Evolutionary conservation across 1,284 basidiomycete genomes (phyloP).

Genomic region (Cryptococcus sp.): DNA sequence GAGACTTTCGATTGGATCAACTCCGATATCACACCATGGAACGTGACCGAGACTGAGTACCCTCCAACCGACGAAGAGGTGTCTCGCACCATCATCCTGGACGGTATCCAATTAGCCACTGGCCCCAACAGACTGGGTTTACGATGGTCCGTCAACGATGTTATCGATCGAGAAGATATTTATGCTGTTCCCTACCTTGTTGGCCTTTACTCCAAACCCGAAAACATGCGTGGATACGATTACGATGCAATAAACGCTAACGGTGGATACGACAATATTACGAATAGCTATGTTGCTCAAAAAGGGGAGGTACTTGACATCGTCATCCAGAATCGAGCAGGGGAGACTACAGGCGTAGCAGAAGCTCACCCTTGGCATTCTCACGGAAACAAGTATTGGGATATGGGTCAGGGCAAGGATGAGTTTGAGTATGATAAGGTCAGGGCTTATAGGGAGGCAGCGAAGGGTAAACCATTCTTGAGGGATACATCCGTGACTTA

Average conservation of each 20-base stretch:
- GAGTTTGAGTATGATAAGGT: constrained; percentile 11
- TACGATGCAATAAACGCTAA: constrained; percentile 3
- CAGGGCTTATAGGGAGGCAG: neutral
- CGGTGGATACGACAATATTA: constrained; percentile 6
- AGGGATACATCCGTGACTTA: constrained; percentile 12
- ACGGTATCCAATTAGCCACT: constrained; percentile 3
- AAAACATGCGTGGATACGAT: neutral
- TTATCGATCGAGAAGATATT: constrained; percentile 1
- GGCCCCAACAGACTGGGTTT: neutral
- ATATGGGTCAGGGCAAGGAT: constrained; percentile 10
- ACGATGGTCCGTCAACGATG: constrained; percentile 8
- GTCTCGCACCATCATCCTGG: constrained; percentile 4
- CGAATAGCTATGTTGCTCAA: constrained; percentile 8
- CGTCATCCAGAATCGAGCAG: constrained; percentile 7
- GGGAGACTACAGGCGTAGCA: constrained; percentile 4
- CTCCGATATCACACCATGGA: constrained; percentile 1
- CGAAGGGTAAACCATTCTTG: constrained; percentile 4
- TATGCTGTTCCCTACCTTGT: constrained; percentile 3
- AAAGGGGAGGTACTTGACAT: constrained; percentile 10
- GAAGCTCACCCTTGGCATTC: constrained; percentile 14
- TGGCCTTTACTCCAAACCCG: neutral
- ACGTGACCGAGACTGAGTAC: neutral
- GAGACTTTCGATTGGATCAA: constrained; percentile 8
- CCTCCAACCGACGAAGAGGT: constrained; percentile 5
- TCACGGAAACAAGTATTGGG: constrained; percentile 15